phyloP scores from a whole-genome alignment of 164 flowering plant genomes.

The Berberis thunbergii region DNA sequence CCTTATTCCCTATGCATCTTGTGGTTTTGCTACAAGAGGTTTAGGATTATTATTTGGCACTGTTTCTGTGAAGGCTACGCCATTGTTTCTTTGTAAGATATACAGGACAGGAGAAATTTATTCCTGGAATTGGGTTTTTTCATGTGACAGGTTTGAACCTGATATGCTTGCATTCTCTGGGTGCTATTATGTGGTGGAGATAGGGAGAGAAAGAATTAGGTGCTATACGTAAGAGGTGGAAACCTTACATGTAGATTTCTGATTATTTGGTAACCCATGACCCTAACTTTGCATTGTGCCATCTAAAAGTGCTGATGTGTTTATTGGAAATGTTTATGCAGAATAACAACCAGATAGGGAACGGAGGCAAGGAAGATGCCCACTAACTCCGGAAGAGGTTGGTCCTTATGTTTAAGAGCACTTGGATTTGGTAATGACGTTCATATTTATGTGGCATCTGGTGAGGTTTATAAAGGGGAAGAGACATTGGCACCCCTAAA shows the following conservation, averaged over 20 bases:
- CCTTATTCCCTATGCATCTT: too few species aligned
- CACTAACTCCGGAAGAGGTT: slow-evolving; percentile 96
- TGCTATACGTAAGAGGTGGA: slow-evolving; percentile 89
- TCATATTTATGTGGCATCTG: slow-evolving; percentile 95
- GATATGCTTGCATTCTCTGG: slow-evolving; percentile 99
- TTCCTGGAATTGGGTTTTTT: slow-evolving; percentile 2
- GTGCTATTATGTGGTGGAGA: slow-evolving; percentile 97
- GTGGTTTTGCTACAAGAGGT: too few species aligned
- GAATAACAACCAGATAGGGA: slow-evolving; percentile 76
- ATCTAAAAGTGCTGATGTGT: background rate
- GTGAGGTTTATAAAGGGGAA: slow-evolving; percentile 92
- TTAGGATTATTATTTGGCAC: too few species aligned
- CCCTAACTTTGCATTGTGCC: too few species aligned
- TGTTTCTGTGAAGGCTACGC: background rate
- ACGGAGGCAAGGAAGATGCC: slow-evolving; percentile 95
- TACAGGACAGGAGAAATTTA: background rate
- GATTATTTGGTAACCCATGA: too few species aligned
- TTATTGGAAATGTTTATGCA: slow-evolving; percentile 23
- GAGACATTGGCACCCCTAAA: slow-evolving; percentile 81
- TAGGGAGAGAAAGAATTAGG: slow-evolving; percentile 76
- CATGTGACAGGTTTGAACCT: slow-evolving; percentile 76
- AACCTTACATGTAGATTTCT: slow-evolving; percentile 70
- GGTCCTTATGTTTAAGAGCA: slow-evolving; percentile 93
- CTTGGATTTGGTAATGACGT: slow-evolving; percentile 87
- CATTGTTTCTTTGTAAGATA: background rate